phyloP scores from a whole-genome alignment of 164 flowering plant genomes.

The Vitis riparia region DNA sequence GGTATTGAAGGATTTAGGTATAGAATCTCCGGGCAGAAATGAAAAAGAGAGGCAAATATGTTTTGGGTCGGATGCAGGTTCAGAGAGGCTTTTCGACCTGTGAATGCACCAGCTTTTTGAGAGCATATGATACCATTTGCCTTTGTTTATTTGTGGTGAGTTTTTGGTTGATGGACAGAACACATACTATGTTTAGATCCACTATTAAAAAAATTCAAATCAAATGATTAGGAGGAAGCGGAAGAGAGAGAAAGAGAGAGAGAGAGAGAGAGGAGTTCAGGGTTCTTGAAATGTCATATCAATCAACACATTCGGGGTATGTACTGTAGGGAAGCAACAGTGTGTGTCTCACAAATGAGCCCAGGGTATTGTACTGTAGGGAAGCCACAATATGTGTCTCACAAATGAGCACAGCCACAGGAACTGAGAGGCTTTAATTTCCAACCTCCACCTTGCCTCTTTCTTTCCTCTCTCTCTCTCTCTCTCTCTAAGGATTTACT shows the following conservation, averaged over 20 bases:
- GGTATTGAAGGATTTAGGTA: too few species aligned
- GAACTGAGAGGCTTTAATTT: neutral
- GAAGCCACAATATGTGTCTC: too few species aligned
- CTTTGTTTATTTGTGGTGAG: neutral
- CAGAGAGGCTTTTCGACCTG: slow-evolving; percentile 31
- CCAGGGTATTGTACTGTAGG: too few species aligned
- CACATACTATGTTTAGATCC: slow-evolving; percentile 15
- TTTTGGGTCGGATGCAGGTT: too few species aligned
- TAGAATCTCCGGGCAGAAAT: too few species aligned
- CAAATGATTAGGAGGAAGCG: slow-evolving; percentile 12
- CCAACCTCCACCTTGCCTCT: too few species aligned
- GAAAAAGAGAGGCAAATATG: too few species aligned
- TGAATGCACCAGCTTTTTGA: slow-evolving; percentile 12
- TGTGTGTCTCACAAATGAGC: neutral
- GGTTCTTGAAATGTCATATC: slow-evolving; percentile 24
- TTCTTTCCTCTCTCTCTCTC: neutral
- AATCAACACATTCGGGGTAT: slow-evolving; percentile 9
- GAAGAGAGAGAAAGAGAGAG: neutral
- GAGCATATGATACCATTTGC: slow-evolving; percentile 15
- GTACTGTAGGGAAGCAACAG: slow-evolving; percentile 12
- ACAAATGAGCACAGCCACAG: too few species aligned
- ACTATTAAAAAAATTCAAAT: slow-evolving; percentile 10
- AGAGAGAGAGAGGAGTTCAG: neutral
- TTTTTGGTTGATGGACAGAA: slow-evolving; percentile 10
- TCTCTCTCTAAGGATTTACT: neutral